Percentiles rank a stretch among this genome's conserved stretches.
Evolutionary conservation across 176 grass and related monocot genomes (phyloP).

Genomic region (Panicum miliaceum): DNA sequence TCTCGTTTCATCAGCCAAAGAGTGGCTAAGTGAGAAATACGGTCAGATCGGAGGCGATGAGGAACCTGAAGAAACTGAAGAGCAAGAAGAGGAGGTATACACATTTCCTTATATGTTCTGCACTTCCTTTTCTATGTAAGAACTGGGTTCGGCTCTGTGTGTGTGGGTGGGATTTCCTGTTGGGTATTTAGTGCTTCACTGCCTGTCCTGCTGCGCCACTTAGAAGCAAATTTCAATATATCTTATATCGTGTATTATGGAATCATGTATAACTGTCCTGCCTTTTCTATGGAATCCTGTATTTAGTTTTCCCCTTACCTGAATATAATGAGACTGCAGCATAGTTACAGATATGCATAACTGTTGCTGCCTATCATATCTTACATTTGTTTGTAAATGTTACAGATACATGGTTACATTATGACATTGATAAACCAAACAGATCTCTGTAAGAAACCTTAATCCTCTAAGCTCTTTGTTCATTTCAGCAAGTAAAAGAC

Average conservation of each 20-base stretch:
- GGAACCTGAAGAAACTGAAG: slow-evolving; percentile 62
- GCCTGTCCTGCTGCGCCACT: slow-evolving; percentile 12
- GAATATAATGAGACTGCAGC: slow-evolving; percentile 5
- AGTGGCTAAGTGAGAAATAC: slow-evolving; percentile 94
- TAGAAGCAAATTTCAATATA: background rate
- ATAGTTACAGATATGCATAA: slow-evolving; percentile 37
- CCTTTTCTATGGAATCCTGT: no score
- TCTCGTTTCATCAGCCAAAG: slow-evolving; percentile 90
- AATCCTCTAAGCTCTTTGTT: slow-evolving; percentile 99
- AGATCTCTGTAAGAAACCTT: slow-evolving; percentile 61
- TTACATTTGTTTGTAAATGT: slow-evolving; percentile 11
- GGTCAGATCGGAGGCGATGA: slow-evolving; percentile 59
- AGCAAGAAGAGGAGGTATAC: slow-evolving; percentile 73
- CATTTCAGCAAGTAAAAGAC: slow-evolving; percentile 96
- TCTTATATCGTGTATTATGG: background rate
- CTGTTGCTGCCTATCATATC: slow-evolving; percentile 19
- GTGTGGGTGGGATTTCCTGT: no score
- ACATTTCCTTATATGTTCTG: no score
- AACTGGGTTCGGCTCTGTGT: no score
- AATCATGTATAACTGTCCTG: slow-evolving; percentile 24
- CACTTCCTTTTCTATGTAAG: no score
- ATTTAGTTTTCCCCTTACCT: slow-evolving; percentile 9
- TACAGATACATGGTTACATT: slow-evolving; percentile 32
- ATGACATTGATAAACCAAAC: slow-evolving; percentile 34
- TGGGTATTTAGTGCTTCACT: background rate